Percentiles rank a stretch among this genome's conserved stretches.
Evolutionary conservation across 495 filamentous ascomycete genomes (phyloP).

Genomic region (Penicillium coffeae): DNA sequence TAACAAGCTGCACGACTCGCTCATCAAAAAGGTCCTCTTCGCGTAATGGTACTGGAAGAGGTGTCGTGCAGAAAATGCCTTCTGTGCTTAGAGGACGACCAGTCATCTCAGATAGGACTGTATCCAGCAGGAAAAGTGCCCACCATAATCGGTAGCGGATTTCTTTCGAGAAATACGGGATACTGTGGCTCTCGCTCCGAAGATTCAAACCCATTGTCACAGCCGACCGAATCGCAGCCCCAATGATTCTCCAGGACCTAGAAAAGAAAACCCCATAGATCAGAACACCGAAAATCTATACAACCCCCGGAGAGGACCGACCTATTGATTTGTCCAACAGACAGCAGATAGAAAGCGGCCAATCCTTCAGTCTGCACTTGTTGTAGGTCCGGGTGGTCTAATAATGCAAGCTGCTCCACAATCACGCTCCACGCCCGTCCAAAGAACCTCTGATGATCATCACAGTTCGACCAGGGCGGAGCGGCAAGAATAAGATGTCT

Average conservation of each 20-base stretch:
- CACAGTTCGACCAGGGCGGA: slow-evolving; percentile 36
- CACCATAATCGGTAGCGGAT: slow-evolving; percentile 42
- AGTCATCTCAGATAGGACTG: slow-evolving; percentile 53
- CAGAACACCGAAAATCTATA: neutral
- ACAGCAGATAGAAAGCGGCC: slow-evolving; percentile 55
- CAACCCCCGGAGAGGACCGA: slow-evolving; percentile 19
- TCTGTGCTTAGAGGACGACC: slow-evolving; percentile 55
- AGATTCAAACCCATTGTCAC: slow-evolving; percentile 58
- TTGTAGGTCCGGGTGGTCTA: slow-evolving; percentile 53
- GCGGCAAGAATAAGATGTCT: slow-evolving; percentile 43
- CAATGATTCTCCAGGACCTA: slow-evolving; percentile 57
- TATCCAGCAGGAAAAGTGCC: slow-evolving; percentile 56
- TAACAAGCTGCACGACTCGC: slow-evolving; percentile 26
- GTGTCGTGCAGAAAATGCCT: slow-evolving; percentile 52
- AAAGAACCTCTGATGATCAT: slow-evolving; percentile 54
- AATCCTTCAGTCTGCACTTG: slow-evolving; percentile 58
- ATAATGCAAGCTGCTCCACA: slow-evolving; percentile 41
- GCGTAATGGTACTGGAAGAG: slow-evolving; percentile 47
- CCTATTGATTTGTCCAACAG: slow-evolving; percentile 59
- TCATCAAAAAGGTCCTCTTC: slow-evolving; percentile 45
- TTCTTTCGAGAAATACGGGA: slow-evolving; percentile 46
- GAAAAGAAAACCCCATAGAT: neutral
- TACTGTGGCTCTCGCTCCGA: slow-evolving; percentile 48
- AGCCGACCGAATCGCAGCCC: slow-evolving; percentile 55
- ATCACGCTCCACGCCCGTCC: slow-evolving; percentile 55